Conservation (phyloP, 192 early-diverging fungal genomes). For the Mortierella alpina region DNA sequence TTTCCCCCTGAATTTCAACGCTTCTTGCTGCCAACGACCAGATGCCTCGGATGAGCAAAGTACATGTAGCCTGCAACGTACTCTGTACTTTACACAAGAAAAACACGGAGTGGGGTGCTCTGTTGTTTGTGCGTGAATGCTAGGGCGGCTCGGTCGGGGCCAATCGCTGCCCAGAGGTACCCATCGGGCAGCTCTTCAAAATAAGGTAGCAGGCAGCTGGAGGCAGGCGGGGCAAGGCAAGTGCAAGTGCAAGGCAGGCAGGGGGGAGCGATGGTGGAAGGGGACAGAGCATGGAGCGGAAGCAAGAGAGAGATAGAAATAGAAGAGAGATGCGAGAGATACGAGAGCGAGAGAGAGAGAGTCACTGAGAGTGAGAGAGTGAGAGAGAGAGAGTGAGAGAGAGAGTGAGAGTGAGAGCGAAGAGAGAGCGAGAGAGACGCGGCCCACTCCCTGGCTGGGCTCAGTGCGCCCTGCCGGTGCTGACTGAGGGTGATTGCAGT, state of each 20-base stretch:
- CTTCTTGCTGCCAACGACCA: too few species aligned
- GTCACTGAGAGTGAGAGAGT: neutral
- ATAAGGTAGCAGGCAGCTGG: neutral
- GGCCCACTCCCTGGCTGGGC: neutral
- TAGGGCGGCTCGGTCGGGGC: too few species aligned
- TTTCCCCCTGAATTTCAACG: too few species aligned
- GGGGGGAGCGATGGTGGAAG: neutral
- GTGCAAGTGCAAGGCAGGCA: neutral
- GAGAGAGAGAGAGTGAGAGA: conserved; percentile 4
- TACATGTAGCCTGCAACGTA: too few species aligned
- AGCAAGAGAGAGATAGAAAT: neutral
- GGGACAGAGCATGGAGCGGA: neutral
- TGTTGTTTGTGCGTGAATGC: too few species aligned
- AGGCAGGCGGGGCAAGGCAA: neutral
- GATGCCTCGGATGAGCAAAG: too few species aligned
- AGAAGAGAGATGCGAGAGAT: neutral
- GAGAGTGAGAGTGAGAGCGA: neutral
- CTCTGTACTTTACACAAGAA: too few species aligned
- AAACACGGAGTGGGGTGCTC: too few species aligned
- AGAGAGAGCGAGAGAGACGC: conserved; percentile 2
- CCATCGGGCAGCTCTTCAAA: neutral
- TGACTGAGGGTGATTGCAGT: too few species aligned
- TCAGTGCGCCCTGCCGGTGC: neutral
- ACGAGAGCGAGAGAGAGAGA: neutral
- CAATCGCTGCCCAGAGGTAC: too few species aligned